Evolutionary conservation across 257 asterid genomes (phyloP), one percentile per base, ranked within the genome.

Genomic region (Solanum phureja): DNA sequence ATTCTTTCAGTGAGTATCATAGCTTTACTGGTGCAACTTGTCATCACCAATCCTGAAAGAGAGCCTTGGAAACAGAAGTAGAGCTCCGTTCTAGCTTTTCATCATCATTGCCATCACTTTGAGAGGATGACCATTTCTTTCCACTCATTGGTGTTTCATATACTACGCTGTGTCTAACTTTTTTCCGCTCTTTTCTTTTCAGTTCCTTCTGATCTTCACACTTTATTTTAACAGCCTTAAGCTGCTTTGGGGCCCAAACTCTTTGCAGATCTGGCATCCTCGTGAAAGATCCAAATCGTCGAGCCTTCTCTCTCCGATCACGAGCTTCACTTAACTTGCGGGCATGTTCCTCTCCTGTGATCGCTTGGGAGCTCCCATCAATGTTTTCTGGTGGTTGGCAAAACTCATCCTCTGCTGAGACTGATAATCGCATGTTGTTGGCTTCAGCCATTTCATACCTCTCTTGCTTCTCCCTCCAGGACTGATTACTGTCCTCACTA

Each of bases 401-500:
- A 76, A 91, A 89, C 74, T 92, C 93, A 2, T 93, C 95, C 88
- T 92, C 98, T 6, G 90, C 86, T 56, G 96, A 93, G 91, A 91
- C 40, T 35, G 96, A 90, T 38, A 24, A 90, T 88, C 85, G 92
- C 21, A 83, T 87, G 89, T 69, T 90, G 88, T 86, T 89, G 89
- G 88, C 76, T 74, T 94, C 97, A 23, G 92, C 90, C 88, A 76
- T 94, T 79, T 93, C 94, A 24, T 87, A 88, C 85, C 86, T 89
- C 24, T 96, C 98, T 86, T 81, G 87, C 81, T 77, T 92, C 33
- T 95, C 98, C 85, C 91, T 93, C 95, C 95, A 94, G 29, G 98
- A 94, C 86, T 95, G 98, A 92, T 90, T 92, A 92, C 98, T 96
- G 56, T 95, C 99, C 94, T 96, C 99, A 56, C 98, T 97, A 91